Evolutionary conservation across 2,329 filamentous ascomycete species (phyloP), one percentile per base, ranked within the genome.

Genomic region (Phyllosticta paracitricarpa): DNA sequence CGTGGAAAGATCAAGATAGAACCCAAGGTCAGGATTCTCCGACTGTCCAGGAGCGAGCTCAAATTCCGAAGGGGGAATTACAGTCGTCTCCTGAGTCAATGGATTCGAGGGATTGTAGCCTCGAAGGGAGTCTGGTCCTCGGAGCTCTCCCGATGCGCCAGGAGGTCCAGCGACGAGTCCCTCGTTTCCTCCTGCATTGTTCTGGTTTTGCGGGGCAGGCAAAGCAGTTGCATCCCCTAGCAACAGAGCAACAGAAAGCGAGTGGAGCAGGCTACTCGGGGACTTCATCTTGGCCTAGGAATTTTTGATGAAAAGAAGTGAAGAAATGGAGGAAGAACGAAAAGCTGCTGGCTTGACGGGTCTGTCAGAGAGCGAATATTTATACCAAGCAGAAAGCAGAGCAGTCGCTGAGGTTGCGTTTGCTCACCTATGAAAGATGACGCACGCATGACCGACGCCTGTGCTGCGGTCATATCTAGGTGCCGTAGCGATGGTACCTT

Each of bases 1-100:
- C 17, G 68, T 67, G 0, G 68, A 67, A 2, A 77, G 66, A 57
- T 76, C 73, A 24, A 77, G 69, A 61, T 73, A 75, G 2, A 77
- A 63, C 4, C 75, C 74, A 6, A 75, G 67, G 24, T 75, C 68
- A 25, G 68, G 61, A 56, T 76, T 70, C 58, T 70, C 70, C 3
- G 68, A 66, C 57, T 77, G 75, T n/a, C 69, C 72, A 4, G 68
- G 66, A 28, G 69, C 73, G 9, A 75, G 65, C 57, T 73, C 66
- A 58, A 72, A 76, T 9, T 75, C 68, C n/a, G 66, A 65, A 10
- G 70, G 63, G 14, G 72, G 68, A 25, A 76, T 67, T 8, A 68
- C 68, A 7, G 68, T 74, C 3, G 72, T 68, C 24, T 72, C 62
- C 1, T 63, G 72, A 9, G 70, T 68, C 25, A 72, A 64, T 9